Evolutionary conservation across 257 asterid genomes (phyloP).

Genomic region (Gentiana straminea): DNA sequence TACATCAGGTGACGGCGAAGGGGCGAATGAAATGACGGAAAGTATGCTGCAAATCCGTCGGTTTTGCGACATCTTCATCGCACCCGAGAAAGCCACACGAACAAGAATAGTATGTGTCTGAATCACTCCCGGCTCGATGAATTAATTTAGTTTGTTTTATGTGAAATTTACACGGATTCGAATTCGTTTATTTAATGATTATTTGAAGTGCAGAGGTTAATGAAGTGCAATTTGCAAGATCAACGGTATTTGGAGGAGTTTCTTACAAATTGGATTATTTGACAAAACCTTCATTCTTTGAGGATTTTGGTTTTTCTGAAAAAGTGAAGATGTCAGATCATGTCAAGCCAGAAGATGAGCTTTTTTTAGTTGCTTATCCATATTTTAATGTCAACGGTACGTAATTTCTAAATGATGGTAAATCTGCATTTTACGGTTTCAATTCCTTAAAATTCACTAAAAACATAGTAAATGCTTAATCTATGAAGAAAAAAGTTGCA

Average conservation of each 20-base stretch:
- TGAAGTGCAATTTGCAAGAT: slow-evolving; percentile 77
- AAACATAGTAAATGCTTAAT: too few species aligned
- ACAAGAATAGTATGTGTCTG: slow-evolving; percentile 68
- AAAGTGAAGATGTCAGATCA: slow-evolving; percentile 78
- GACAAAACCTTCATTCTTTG: slow-evolving; percentile 81
- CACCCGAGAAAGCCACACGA: slow-evolving; percentile 52
- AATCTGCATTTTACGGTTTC: too few species aligned
- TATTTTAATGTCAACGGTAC: slow-evolving; percentile 81
- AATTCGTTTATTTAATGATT: too few species aligned
- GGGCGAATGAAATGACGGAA: slow-evolving; percentile 88
- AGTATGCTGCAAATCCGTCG: slow-evolving; percentile 78
- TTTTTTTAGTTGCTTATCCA: slow-evolving; percentile 83
- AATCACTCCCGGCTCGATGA: too few species aligned
- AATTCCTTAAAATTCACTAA: too few species aligned
- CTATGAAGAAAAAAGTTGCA: background rate
- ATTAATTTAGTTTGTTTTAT: background rate
- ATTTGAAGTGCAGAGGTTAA: slow-evolving; percentile 97
- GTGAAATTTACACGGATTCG: slow-evolving; percentile 3
- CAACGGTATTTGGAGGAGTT: slow-evolving; percentile 60
- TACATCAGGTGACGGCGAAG: slow-evolving; percentile 83
- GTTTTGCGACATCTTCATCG: slow-evolving; percentile 56
- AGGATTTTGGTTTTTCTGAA: slow-evolving; percentile 68
- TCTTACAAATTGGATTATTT: slow-evolving; percentile 72
- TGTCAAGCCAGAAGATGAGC: slow-evolving; percentile 76
- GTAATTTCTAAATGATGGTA: too few species aligned